Evolutionary conservation across 768 basidiomycete species (phyloP).

Genomic region (Pulveroboletus ravenelii): DNA sequence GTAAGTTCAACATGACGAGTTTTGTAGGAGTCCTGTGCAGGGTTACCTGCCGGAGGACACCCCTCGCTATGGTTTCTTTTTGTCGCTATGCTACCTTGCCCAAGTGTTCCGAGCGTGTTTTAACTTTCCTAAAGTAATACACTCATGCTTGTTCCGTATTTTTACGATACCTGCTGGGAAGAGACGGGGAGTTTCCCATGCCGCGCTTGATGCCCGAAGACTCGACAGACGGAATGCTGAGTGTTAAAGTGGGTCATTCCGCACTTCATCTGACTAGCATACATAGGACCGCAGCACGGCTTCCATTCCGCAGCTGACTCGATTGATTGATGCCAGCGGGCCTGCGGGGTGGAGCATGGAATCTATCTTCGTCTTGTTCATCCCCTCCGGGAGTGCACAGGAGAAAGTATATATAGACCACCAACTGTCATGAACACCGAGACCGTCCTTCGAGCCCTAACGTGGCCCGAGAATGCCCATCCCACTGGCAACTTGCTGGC

Average conservation of each 20-base stretch:
- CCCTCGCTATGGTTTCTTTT: not conserved
- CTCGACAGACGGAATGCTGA: too few relatives aligned
- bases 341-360: not conserved
- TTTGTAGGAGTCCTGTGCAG: not conserved
- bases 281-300: too few relatives aligned
- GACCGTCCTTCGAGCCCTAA: not conserved
- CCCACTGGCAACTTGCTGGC: not conserved
- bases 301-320: too few relatives aligned
- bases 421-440: not conserved
- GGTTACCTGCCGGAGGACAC: not conserved
- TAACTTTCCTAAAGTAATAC: not conserved
- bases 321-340: too few relatives aligned
- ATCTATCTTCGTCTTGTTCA: not conserved
- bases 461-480: conserved; percentile 6
- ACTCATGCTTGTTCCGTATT: conserved; percentile 8
- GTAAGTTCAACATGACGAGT: not conserved
- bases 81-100: conserved; percentile 2
- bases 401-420: conserved; percentile 9
- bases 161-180: not conserved
- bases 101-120: conserved; percentile 2
- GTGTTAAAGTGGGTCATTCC: too few relatives aligned
- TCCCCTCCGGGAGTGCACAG: not conserved
- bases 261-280: too few relatives aligned
- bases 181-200: too few relatives aligned
- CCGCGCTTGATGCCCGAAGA: too few relatives aligned